phyloP scores from a whole-genome alignment of 371 early-diverging fungal species.

The Syncephalastrum racemosum region DNA sequence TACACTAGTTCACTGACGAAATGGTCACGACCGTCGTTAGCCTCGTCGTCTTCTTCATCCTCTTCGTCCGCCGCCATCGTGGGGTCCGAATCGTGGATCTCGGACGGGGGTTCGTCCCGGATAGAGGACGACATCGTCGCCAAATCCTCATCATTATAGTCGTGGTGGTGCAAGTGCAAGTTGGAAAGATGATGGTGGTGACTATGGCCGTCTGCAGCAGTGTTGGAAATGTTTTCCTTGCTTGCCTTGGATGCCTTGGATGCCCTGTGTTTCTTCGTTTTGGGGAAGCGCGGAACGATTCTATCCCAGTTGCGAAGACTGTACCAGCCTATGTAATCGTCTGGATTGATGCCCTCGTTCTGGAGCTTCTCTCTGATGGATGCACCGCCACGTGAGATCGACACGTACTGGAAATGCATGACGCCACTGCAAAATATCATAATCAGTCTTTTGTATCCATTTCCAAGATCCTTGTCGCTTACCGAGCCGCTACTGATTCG shows the following conservation, averaged over 20 bases:
- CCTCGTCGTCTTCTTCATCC: not conserved
- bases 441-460: constrained; percentile 20
- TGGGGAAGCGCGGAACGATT: constrained; percentile 20
- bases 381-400: constrained; percentile 78
- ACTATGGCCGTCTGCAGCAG: too few species aligned
- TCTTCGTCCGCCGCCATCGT: too few species aligned
- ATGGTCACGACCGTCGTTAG: constrained; percentile 30
- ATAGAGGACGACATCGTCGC: not conserved
- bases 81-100: too few species aligned
- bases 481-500: constrained; percentile 69
- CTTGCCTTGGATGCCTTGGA: too few species aligned
- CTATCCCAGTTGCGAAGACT: constrained; percentile 75
- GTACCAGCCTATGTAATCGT: constrained; percentile 83
- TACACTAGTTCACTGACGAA: constrained; percentile 87
- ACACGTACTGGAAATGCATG: constrained; percentile 83
- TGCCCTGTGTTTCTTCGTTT: too few species aligned
- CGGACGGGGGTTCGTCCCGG: too few species aligned
- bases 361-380: constrained; percentile 66
- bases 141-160: not conserved
- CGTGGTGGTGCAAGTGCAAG: too few species aligned
- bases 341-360: constrained; percentile 66
- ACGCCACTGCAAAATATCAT: constrained; percentile 46
- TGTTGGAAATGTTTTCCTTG: too few species aligned
- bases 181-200: too few species aligned
- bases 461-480: constrained; percentile 14